Conservation (phyloP, 176 grass and related monocot species). For the Zea luxurians region DNA sequence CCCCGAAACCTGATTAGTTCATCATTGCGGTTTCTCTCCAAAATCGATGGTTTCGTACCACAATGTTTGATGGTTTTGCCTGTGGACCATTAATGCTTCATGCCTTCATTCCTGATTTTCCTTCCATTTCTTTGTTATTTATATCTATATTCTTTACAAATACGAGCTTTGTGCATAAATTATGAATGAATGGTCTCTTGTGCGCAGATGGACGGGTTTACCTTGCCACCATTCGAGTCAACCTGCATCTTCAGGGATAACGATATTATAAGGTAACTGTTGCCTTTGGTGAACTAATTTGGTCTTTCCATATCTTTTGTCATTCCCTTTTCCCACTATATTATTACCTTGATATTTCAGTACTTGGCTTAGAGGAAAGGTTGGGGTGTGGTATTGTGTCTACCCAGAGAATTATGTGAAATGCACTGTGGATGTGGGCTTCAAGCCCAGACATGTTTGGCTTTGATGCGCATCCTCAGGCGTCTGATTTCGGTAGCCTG, state of each 20-base stretch:
- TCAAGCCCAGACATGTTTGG: neutral
- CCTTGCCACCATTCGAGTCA: constrained; percentile 63
- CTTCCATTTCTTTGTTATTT: neutral
- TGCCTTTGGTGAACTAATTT: constrained; percentile 12
- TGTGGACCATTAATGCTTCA: neutral
- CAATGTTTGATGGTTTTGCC: constrained; percentile 14
- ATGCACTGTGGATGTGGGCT: neutral
- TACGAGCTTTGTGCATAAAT: constrained; percentile 1
- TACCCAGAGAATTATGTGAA: neutral
- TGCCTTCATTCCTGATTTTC: neutral
- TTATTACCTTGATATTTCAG: neutral
- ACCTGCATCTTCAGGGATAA: constrained; percentile 82
- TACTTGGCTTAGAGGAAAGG: neutral
- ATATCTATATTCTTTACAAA: neutral
- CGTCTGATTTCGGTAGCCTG: neutral
- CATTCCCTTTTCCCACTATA: neutral
- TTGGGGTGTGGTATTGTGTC: neutral
- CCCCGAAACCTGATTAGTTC: neutral
- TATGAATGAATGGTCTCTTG: constrained; percentile 21
- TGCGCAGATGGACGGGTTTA: constrained; percentile 82
- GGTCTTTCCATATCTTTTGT: constrained; percentile 4
- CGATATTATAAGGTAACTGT: constrained; percentile 70
- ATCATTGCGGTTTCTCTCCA: neutral
- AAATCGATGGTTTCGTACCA: neutral
- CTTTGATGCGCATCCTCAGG: neutral